Evolutionary conservation across 495 filamentous ascomycete species (phyloP).

Genomic region (Aspergillus haitiensis): DNA sequence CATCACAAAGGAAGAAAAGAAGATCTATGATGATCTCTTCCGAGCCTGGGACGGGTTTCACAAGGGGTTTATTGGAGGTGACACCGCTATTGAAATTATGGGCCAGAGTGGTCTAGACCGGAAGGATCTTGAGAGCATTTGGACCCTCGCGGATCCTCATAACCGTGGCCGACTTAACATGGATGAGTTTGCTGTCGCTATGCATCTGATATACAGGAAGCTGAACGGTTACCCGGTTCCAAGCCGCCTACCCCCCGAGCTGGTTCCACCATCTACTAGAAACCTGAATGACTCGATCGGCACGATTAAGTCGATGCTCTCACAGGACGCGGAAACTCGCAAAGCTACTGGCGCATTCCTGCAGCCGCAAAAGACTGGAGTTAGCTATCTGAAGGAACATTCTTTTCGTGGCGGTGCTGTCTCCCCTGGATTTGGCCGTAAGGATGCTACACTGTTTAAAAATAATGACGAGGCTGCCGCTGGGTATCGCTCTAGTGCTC

Average conservation of each 20-base stretch:
- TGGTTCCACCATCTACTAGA: conserved; percentile 93
- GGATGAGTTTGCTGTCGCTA: conserved; percentile 97
- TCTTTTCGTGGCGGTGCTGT: conserved; percentile 71
- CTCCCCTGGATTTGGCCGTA: conserved; percentile 53
- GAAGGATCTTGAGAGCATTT: conserved; percentile 84
- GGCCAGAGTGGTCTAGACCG: conserved; percentile 93
- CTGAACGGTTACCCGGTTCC: conserved; percentile 94
- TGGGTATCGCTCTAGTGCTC: conserved; percentile 91
- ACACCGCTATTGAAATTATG: conserved; percentile 95
- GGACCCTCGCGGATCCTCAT: conserved; percentile 91
- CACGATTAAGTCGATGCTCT: conserved; percentile 88
- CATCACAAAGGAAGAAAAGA: conserved; percentile 98
- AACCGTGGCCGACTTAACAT: conserved; percentile 93
- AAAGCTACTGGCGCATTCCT: conserved; percentile 83
- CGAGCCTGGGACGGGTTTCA: conserved; percentile 94
- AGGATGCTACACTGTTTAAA: conserved; percentile 95
- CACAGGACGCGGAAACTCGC: conserved; percentile 80
- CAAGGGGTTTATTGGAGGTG: conserved; percentile 90
- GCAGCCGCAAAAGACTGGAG: conserved; percentile 93
- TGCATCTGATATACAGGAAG: conserved; percentile 98
- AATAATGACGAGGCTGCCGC: conserved; percentile 87
- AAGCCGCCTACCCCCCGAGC: conserved; percentile 85
- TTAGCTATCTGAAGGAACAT: conserved; percentile 94
- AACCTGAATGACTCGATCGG: conserved; percentile 91
- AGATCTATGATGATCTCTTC: conserved; percentile 93